Evolutionary conservation across 2,329 filamentous ascomycete genomes (phyloP).

Genomic region (Fusarium continuum): DNA sequence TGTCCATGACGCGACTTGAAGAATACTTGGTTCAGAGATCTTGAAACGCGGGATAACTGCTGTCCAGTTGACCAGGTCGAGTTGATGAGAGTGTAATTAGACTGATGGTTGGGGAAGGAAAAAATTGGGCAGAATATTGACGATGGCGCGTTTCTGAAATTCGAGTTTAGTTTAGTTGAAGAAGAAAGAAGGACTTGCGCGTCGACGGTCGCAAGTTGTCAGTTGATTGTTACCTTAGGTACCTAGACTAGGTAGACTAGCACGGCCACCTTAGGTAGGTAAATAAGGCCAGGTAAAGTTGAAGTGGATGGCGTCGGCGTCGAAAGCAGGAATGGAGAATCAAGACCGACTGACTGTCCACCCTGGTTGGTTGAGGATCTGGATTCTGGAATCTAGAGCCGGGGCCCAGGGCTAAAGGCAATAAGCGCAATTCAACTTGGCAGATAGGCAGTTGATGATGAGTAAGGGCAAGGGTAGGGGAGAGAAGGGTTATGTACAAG

Average conservation of each 20-base stretch:
- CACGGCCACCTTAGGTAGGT: conserved; percentile 14
- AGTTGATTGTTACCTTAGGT: conserved; percentile 28
- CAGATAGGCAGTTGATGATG: conserved; percentile 14
- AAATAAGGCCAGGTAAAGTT: conserved; percentile 16
- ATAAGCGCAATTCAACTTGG: conserved; percentile 39
- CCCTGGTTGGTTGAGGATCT: conserved; percentile 44
- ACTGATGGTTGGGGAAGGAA: neutral
- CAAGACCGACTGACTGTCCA: conserved; percentile 31
- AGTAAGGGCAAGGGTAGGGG: neutral
- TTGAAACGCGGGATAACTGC: conserved; percentile 11
- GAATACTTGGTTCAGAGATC: conserved; percentile 11
- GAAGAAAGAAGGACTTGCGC: conserved; percentile 20
- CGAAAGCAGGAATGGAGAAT: conserved; percentile 41
- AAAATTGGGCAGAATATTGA: neutral
- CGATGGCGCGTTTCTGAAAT: conserved; percentile 19
- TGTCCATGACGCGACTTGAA: conserved; percentile 39
- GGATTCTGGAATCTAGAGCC: conserved; percentile 43
- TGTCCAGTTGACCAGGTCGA: neutral
- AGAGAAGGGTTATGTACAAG: neutral
- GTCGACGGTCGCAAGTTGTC: conserved; percentile 33
- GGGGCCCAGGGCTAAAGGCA: conserved; percentile 38
- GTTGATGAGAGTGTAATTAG: neutral
- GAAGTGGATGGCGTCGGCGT: conserved; percentile 23
- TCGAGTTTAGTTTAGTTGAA: conserved; percentile 11
- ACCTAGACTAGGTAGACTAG: conserved; percentile 16